Base-by-base conservation (phyloP, 1,139 yeast species). In the Zygosaccharomyces sapae region DNA sequence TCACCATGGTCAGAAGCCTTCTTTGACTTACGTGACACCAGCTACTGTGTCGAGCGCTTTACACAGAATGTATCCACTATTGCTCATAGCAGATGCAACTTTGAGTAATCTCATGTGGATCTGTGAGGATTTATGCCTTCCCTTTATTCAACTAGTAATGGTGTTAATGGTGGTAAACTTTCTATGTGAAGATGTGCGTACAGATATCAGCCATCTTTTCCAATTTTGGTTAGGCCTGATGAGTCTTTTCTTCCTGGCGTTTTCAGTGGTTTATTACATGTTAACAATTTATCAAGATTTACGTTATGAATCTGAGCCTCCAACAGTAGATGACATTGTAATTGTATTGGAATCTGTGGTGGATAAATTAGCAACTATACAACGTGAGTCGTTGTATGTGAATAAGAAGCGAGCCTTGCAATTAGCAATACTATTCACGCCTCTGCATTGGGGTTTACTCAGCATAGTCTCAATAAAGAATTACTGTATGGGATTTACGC, bases 251-350 rank as follows among this genome's bases (percentile, higher is more conserved):
- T 46, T 56, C 31, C 42, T 57, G 4, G 10, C 47, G 4, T 42
- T 51, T 9, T 53, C 63, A 1, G 34, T 48, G 3, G 33, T 53
- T 10, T 62, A 58, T 41, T 60, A 60, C 40, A 42, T 61, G 7
- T 39, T 47, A 12, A 49, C 63, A 2, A 48, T 60, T 2, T 45
- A 52, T 22, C 38, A 44, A 10, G 61, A 59, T 31, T 38, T 61
- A 25, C 4, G 6, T 9, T 43, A 47, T 16, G 45, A 44, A 8
- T 47, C 50, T 10, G 68, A 64, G 38, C 58, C 66, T 2, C 68
- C 68, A 12, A 64, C 67, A 5, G 38, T 62, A 36, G 68, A 64
- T 35, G 67, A 64, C 41, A 58, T 64, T 16, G 53, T 58, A 10
- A 51, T 57, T 10, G 44, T 56, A 10, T 40, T 62, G 30, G 62